A percentile compares a stretch with the other conserved stretches of the same genome.
Conservation (phyloP, 73 alveolate genomes). For the Paramecium pentaurelia region DNA sequence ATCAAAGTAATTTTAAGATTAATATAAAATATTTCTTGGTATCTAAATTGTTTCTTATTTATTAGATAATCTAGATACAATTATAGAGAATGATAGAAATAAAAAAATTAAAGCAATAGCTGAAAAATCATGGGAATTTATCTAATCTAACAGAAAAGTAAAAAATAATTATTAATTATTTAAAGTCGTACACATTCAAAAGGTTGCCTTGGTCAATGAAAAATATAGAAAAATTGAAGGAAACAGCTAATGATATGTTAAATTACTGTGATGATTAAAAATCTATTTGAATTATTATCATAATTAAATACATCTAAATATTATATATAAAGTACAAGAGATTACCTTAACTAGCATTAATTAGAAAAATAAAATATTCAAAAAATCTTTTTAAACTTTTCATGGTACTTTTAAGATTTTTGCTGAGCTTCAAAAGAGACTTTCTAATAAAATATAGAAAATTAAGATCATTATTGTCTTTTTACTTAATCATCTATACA, state of each 20-base stretch:
- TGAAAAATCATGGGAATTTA: not conserved
- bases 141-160: not conserved
- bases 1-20: not conserved
- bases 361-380: not conserved
- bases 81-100: not conserved
- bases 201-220: not conserved
- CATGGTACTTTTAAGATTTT: not conserved
- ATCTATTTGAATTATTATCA: not conserved
- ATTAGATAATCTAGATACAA: not conserved
- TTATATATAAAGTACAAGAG: not conserved
- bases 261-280: slow-evolving; percentile 3
- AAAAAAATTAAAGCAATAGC: not conserved
- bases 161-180: not conserved
- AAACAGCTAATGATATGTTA: not conserved
- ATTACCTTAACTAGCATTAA: not conserved
- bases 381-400: not conserved
- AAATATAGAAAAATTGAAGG: not conserved
- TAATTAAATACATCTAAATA: not conserved
- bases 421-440: not conserved
- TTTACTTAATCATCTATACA: not conserved
- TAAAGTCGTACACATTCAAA: not conserved
- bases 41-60: not conserved
- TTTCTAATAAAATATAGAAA: not conserved
- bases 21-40: not conserved
- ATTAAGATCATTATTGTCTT: not conserved